A percentile compares a stretch with the other conserved stretches of the same genome.
phyloP scores from a whole-genome alignment of 2,329 filamentous ascomycete species.

The Verticillium klebahnii region DNA sequence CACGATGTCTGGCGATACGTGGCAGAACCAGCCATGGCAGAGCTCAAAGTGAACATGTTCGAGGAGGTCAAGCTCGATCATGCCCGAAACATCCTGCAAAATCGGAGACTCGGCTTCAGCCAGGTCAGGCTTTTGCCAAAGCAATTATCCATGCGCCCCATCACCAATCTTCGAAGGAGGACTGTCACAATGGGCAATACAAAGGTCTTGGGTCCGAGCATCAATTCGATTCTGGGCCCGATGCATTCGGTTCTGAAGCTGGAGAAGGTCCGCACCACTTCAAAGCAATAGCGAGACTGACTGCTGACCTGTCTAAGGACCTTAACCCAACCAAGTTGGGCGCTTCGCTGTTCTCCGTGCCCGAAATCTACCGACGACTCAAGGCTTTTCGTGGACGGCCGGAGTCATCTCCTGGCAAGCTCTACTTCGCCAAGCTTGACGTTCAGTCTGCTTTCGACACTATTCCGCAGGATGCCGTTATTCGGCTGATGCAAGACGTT shows the following conservation, averaged over 20 bases:
- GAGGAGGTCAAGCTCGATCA: slow-evolving; percentile 63
- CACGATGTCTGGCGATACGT: slow-evolving; percentile 86
- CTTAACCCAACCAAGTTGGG: slow-evolving; percentile 61
- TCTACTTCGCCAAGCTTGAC: slow-evolving; percentile 92
- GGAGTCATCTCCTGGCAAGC: slow-evolving; percentile 26
- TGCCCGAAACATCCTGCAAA: slow-evolving; percentile 53
- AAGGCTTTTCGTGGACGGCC: slow-evolving; percentile 61
- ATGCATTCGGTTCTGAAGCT: slow-evolving; percentile 72
- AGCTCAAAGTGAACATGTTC: slow-evolving; percentile 69
- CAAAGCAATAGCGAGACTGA: background rate
- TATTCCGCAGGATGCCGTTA: slow-evolving; percentile 75
- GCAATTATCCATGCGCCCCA: slow-evolving; percentile 67
- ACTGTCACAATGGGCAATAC: slow-evolving; percentile 54
- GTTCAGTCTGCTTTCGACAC: slow-evolving; percentile 92
- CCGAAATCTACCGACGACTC: slow-evolving; percentile 72
- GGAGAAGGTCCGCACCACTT: slow-evolving; percentile 56
- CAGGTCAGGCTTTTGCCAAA: slow-evolving; percentile 83
- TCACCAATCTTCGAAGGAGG: slow-evolving; percentile 77
- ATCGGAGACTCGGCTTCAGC: slow-evolving; percentile 68
- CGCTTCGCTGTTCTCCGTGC: slow-evolving; percentile 73
- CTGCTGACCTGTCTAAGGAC: slow-evolving; percentile 19
- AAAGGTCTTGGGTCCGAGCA: slow-evolving; percentile 48
- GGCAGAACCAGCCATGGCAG: slow-evolving; percentile 65
- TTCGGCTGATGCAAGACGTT: slow-evolving; percentile 60
- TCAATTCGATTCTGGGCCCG: slow-evolving; percentile 57